Evolutionary conservation across 225 moss, liverwort and hornwort species (phyloP).

Genomic region (Asterella californica): DNA sequence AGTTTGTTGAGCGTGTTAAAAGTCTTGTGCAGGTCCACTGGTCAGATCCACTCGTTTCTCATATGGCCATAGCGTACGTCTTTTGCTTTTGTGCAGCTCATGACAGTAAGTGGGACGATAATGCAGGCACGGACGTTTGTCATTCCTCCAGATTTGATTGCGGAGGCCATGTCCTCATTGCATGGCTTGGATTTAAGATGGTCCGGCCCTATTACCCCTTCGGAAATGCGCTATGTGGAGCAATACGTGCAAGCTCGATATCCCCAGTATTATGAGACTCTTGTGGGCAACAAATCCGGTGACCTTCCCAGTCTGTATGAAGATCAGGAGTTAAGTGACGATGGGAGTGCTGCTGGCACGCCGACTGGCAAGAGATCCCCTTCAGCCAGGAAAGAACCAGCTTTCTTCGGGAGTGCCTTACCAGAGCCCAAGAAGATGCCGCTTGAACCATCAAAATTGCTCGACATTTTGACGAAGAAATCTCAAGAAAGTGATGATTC

Average conservation of each 20-base stretch:
- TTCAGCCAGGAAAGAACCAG: slow-evolving; percentile 21
- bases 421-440: slow-evolving; percentile 36
- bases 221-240: slow-evolving; percentile 39
- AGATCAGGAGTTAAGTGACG: slow-evolving; percentile 17
- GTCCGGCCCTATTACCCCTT: slow-evolving; percentile 35
- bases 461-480: slow-evolving; percentile 27
- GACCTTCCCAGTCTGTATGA: slow-evolving; percentile 32
- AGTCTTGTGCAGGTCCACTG: slow-evolving; percentile 3
- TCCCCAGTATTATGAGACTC: slow-evolving; percentile 33
- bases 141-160: slow-evolving; percentile 37
- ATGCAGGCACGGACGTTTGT: slow-evolving; percentile 34
- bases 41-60: not conserved
- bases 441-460: slow-evolving; percentile 28
- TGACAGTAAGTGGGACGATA: slow-evolving; percentile 14
- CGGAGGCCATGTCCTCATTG: slow-evolving; percentile 36
- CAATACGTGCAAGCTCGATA: slow-evolving; percentile 39
- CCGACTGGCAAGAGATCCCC: slow-evolving; percentile 18
- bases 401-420: slow-evolving; percentile 31
- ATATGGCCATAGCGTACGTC: not conserved
- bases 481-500: slow-evolving; percentile 18
- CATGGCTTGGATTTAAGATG: slow-evolving; percentile 41
- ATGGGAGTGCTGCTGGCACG: not conserved
- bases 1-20: not conserved
- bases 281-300: slow-evolving; percentile 8
- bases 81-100: slow-evolving; percentile 1